Percentiles rank a stretch among this genome's conserved stretches.
Conservation (phyloP, 2,329 filamentous ascomycete genomes). For the Curvularia eragrostidis region DNA sequence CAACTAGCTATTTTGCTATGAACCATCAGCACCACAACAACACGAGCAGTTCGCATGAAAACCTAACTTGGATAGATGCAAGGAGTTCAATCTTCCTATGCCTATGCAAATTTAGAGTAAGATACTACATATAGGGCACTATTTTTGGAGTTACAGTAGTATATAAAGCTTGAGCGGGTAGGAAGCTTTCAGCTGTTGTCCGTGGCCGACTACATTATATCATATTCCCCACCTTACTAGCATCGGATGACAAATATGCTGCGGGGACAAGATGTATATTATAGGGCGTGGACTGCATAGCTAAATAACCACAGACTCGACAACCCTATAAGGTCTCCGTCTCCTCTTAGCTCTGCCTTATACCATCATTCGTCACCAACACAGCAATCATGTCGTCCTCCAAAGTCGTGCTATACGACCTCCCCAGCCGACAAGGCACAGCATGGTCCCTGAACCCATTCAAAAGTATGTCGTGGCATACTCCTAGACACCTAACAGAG, state of each 20-base stretch:
- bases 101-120: background rate
- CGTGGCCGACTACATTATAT: background rate
- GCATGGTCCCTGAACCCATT: slow-evolving; percentile 74
- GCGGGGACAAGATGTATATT: background rate
- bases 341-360: background rate
- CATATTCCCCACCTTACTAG: slow-evolving; percentile 1
- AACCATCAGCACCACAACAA: background rate
- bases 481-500: background rate
- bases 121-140: background rate
- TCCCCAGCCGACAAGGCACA: slow-evolving; percentile 61
- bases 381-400: slow-evolving; percentile 30
- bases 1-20: background rate
- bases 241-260: slow-evolving; percentile 12
- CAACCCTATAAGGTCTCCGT: background rate
- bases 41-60: background rate
- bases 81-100: background rate
- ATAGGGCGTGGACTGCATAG: slow-evolving; percentile 1
- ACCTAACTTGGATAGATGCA: background rate
- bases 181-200: background rate
- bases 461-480: slow-evolving; percentile 63
- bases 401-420: slow-evolving; percentile 66
- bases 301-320: background rate
- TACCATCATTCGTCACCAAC: background rate
- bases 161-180: too few relatives aligned
- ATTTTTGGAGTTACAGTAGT: too few relatives aligned